phyloP scores from a whole-genome alignment of 805 yeast genomes.

The Candida suzukii region DNA sequence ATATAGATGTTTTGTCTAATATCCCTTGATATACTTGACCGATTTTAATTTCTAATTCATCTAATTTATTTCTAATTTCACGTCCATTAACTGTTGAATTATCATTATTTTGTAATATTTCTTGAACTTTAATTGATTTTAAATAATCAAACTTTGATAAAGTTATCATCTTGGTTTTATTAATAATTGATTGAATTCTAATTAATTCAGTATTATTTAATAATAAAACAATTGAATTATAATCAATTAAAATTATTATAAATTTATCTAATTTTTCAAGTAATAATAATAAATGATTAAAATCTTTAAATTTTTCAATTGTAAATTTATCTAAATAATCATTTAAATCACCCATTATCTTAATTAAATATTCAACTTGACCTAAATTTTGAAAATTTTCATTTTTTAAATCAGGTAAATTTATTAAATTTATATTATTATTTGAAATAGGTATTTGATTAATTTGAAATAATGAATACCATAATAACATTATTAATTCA shows the following conservation, averaged over 20 bases:
- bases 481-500: conserved; percentile 45
- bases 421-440: background rate
- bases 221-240: background rate
- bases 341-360: conserved; percentile 58
- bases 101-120: conserved; percentile 2
- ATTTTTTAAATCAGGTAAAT: background rate
- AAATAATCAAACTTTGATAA: conserved; percentile 23
- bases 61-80: background rate
- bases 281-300: conserved; percentile 15
- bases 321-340: conserved; percentile 46
- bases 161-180: conserved; percentile 22
- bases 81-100: background rate
- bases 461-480: conserved; percentile 47
- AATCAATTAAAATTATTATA: conserved; percentile 22
- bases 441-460: conserved; percentile 21
- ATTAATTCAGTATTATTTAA: conserved; percentile 27
- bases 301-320: conserved; percentile 13
- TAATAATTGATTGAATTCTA: conserved; percentile 24
- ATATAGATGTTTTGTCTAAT: conserved; percentile 26
- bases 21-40: conserved; percentile 31
- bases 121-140: conserved; percentile 2
- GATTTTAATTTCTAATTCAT: conserved; percentile 17
- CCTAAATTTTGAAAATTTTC: conserved; percentile 33
- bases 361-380: conserved; percentile 55
- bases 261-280: conserved; percentile 23